These are phyloP conservation scores for Fusarium sp. DNA, from an alignment of 2,329 filamentous ascomycete genomes.

Conservation along the genomic window DNA sequence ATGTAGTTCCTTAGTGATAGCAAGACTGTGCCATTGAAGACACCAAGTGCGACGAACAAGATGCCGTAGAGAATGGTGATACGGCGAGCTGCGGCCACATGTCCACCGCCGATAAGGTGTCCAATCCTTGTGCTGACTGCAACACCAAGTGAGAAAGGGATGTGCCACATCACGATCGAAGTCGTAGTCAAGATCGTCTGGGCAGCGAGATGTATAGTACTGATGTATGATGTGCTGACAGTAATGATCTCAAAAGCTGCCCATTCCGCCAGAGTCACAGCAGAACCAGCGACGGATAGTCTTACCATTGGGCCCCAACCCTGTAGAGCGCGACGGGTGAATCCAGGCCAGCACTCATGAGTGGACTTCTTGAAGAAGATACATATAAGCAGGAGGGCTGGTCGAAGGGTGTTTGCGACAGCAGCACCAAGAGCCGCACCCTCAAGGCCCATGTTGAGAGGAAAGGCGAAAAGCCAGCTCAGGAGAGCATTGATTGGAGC, in stretches of 20 bases:
- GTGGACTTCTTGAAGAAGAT: conserved; percentile 54
- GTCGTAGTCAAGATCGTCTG: conserved; percentile 57
- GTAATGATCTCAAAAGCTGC: conserved; percentile 58
- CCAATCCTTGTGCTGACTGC: conserved; percentile 43
- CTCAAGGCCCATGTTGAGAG: conserved; percentile 58
- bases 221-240: conserved; percentile 59
- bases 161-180: conserved; percentile 57
- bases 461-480: conserved; percentile 62
- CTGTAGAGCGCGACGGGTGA: conserved; percentile 51
- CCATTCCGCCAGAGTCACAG: conserved; percentile 58
- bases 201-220: conserved; percentile 57
- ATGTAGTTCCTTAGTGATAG: conserved; percentile 16
- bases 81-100: conserved; percentile 11
- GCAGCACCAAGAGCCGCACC: conserved; percentile 64
- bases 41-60: conserved; percentile 15
- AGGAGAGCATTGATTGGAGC: conserved; percentile 61
- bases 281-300: conserved; percentile 54
- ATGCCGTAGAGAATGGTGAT: conserved; percentile 22
- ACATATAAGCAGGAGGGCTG: conserved; percentile 60
- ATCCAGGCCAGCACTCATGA: conserved; percentile 53
- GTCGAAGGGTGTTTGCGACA: conserved; percentile 61
- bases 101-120: conserved; percentile 25
- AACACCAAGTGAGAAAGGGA: conserved; percentile 58
- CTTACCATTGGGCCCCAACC: conserved; percentile 57
- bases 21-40: conserved; percentile 18